Evolutionary conservation across 208 protist genomes (phyloP).

Genomic region (Acanthamoeba culbertsoni): DNA sequence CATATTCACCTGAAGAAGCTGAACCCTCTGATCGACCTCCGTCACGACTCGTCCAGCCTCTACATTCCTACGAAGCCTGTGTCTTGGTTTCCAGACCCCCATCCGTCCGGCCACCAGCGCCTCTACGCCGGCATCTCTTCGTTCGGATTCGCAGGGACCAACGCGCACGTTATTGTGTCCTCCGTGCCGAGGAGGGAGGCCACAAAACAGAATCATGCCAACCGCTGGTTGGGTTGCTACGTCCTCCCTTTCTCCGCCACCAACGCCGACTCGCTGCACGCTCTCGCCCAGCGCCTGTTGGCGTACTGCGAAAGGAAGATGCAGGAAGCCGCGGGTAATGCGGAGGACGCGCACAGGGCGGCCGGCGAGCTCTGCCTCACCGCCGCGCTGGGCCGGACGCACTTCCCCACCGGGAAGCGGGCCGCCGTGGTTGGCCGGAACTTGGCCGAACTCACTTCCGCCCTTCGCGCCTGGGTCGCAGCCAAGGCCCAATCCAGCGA

Average conservation of each 20-base stretch:
- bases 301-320: background rate
- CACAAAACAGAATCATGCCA: background rate
- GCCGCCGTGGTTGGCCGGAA: constrained; percentile 11
- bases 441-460: background rate
- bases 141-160: constrained; percentile 77
- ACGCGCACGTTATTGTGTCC: constrained; percentile 65
- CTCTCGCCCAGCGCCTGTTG: constrained; percentile 26
- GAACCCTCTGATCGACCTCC: constrained; percentile 54
- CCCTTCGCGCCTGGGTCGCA: background rate
- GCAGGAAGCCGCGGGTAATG: background rate
- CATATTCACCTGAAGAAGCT: constrained; percentile 68
- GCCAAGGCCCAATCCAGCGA: background rate
- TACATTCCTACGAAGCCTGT: constrained; percentile 26
- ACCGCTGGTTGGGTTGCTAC: background rate
- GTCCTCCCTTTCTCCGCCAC: constrained; percentile 66
- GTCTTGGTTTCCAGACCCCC: background rate
- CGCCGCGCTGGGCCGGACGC: background rate
- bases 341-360: background rate
- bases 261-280: constrained; percentile 31
- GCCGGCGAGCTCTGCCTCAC: constrained; percentile 41
- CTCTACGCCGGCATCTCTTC: constrained; percentile 66
- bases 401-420: background rate
- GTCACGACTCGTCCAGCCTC: background rate
- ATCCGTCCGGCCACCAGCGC: background rate
- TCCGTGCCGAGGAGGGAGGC: background rate